Evolutionary conservation across 2,329 filamentous ascomycete species (phyloP), one percentile per base, ranked within the genome.

Genomic region (Graphilbum ipis-grandicollis): DNA sequence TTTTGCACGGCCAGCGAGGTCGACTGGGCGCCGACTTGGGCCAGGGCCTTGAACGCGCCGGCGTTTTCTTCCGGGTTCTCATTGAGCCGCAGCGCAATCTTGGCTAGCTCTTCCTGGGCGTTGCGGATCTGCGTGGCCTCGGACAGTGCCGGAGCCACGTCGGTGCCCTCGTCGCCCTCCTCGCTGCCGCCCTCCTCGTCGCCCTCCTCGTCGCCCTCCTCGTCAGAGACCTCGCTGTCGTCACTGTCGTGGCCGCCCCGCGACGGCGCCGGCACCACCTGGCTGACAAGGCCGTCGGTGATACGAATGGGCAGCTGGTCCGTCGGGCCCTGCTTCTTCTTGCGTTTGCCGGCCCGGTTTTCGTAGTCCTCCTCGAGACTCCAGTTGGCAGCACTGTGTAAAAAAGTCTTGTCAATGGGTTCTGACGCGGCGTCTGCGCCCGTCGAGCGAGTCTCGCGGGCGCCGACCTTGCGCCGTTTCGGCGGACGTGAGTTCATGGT

Each of bases 281-380:
- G 65, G n/a, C 38, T 69, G 14, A 90, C 54, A 5, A 63, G 56
- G 10, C 90, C 90, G 45, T 88, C 80, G 0, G 74, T 68, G 0
- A 83, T 92, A 58, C 90, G 92, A 44, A 94, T 84, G 1, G 86
- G 86, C 26, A 98, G 63, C 47, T 78, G 72, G 28, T 72, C 83
- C 52, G 63, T 78, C 52, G 5, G n/a, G n/a, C 86, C 80, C 43
- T 65, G 68, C 56, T 79, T 83, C 54, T 90, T 90, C 33, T 39
- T 44, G 34, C 39, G 36, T 21, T 43, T 41, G 47, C 82, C 70
- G 33, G 80, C 75, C 46, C 75, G 74, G 42, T 71, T 71, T 56
- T 93, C 85, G 63, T 94, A 96, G 55, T 83, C 79, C 52, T 93
- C 80, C 60, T 93, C 90, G 34, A 93, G 68, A 50, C 93, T 75